Percentiles rank a stretch among this genome's conserved stretches.
phyloP scores from a whole-genome alignment of 2,329 filamentous ascomycete genomes.

The Lachnellula arida region DNA sequence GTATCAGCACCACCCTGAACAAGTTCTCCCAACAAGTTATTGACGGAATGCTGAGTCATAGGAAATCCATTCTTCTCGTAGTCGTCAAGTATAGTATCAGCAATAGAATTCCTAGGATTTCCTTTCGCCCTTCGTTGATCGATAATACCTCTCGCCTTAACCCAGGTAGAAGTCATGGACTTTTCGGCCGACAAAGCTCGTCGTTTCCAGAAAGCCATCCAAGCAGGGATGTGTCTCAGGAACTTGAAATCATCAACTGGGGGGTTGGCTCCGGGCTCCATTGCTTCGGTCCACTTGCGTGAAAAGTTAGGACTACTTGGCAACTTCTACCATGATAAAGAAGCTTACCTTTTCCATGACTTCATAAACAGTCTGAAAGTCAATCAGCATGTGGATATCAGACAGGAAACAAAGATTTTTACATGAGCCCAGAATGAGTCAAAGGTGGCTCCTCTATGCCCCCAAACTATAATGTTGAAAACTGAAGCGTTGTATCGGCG shows the following conservation, averaged over 20 bases:
- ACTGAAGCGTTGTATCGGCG: slow-evolving; percentile 38
- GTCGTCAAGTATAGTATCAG: not conserved
- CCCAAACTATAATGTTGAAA: no score
- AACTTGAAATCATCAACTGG: slow-evolving; percentile 32
- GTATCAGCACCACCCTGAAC: slow-evolving; percentile 35
- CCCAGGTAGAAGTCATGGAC: not conserved
- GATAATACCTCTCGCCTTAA: no score
- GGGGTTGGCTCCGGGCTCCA: slow-evolving; percentile 33
- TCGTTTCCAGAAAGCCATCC: not conserved
- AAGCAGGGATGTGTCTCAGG: slow-evolving; percentile 23
- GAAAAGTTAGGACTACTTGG: no score
- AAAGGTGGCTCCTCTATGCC: no score
- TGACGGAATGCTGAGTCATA: not conserved
- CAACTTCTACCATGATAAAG: no score
- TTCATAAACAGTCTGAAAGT: no score
- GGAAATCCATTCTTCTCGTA: no score
- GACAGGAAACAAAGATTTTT: no score
- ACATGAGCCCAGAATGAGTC: no score
- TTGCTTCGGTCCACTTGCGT: slow-evolving; percentile 24
- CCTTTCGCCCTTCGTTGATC: not conserved
- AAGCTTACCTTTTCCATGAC: no score
- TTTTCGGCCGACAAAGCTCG: not conserved
- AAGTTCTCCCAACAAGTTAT: slow-evolving; percentile 38
- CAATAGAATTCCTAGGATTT: not conserved
- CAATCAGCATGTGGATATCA: no score